These are phyloP conservation scores for Cryoendolithus antarcticus DNA, from an alignment of 2,329 filamentous ascomycete genomes.

Conservation along the genomic window DNA sequence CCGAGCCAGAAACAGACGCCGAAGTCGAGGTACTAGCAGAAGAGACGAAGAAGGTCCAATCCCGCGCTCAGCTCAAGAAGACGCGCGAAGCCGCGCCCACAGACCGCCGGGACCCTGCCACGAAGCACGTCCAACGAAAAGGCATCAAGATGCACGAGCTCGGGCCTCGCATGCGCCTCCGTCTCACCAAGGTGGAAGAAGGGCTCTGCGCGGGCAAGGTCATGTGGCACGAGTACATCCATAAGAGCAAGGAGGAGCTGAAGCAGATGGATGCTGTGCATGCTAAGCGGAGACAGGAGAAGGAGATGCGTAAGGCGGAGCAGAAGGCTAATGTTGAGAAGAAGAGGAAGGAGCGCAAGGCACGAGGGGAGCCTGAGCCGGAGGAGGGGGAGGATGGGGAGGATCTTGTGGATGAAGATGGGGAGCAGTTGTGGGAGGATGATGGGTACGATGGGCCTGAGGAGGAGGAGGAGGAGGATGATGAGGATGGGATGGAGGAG, in stretches of 20 bases:
- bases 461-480: constrained; percentile 19
- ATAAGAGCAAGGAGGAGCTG: constrained; percentile 69
- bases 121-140: constrained; percentile 58
- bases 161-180: constrained; percentile 76
- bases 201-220: constrained; percentile 79
- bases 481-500: constrained; percentile 7
- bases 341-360: constrained; percentile 54
- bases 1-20: constrained; percentile 84
- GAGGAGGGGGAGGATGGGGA: constrained; percentile 25
- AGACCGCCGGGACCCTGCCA: constrained; percentile 20
- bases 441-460: constrained; percentile 35
- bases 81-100: constrained; percentile 10
- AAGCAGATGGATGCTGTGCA: constrained; percentile 71
- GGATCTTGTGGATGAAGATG: constrained; percentile 38
- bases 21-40: constrained; percentile 71
- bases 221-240: constrained; percentile 95
- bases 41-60: constrained; percentile 50
- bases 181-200: constrained; percentile 92
- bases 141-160: constrained; percentile 88
- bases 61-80: constrained; percentile 35
- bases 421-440: constrained; percentile 40
- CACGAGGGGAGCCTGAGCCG: constrained; percentile 30
- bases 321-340: constrained; percentile 85
- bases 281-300: constrained; percentile 65
- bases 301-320: constrained; percentile 65